Base-by-base conservation (phyloP, 1,139 yeast species). In the Suzukiozyma palmioleophila region DNA sequence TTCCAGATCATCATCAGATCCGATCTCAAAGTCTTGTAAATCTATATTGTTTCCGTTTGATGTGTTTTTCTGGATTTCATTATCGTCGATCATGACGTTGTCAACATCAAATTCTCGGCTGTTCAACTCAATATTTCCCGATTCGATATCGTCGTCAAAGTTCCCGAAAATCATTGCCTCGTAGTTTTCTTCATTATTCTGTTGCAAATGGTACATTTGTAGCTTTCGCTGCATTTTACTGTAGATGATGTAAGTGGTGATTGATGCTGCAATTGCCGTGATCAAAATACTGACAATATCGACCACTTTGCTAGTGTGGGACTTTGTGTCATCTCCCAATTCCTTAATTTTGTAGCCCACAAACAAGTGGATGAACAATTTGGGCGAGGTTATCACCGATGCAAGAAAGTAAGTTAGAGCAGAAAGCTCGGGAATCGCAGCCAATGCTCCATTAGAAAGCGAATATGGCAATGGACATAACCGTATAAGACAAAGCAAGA, bases 391-490 rank as follows among this genome's bases (percentile, higher is more conserved):
- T 22, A 86, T 55, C 0, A 79, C 51, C 12, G 92, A 83, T 1
- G 97, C 96, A 32, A 81, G 57, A 7, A 81, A 67, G 57, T 84
- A 92, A 24, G 81, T 78, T 36, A 60, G 44, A 1, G 80, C 65
- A 0, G 82, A 69, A 13, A 89, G 71, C 25, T 86, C 84, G 0
- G 95, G 96, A 16, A 90, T 76, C 3, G 92, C 84, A 5, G 95
- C 92, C 48, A 92, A 70, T 0, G 95, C 97, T 3, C 97, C 97
- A 54, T 92, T 92, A 0, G 95, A 84, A 33, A 90, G 66, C 3
- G 96, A 87, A 56, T 90, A 92, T 0, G 98, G 97, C 51, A 90
- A 74, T 0, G 98, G 98, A 51, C 97, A 88, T 43, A 90, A 62
- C 41, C 97, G 69, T 33, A 92, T 75, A 57, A 90, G 69, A 40